Conservation (phyloP, 495 filamentous ascomycete genomes). For the Recurvomyces mirabilis region DNA sequence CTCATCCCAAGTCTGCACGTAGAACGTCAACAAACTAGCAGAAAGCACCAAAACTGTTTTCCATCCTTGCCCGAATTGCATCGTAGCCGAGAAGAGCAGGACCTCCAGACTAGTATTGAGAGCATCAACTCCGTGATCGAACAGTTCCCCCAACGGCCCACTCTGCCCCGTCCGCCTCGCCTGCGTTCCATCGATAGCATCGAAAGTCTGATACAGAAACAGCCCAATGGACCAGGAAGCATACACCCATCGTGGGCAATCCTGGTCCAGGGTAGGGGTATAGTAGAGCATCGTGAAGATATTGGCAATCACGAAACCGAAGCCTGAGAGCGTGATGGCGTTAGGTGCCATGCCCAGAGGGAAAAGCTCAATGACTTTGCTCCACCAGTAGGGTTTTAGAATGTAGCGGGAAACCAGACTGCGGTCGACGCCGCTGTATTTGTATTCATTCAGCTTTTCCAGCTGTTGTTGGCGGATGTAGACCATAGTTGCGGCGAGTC, state of each 20-base stretch:
- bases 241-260: constrained; percentile 93
- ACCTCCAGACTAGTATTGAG: constrained; percentile 91
- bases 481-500: constrained; percentile 41
- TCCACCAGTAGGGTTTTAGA: constrained; percentile 94
- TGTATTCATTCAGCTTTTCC: constrained; percentile 78
- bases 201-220: constrained; percentile 96
- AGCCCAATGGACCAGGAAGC: constrained; percentile 77
- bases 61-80: constrained; percentile 92
- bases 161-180: constrained; percentile 87
- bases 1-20: constrained; percentile 98
- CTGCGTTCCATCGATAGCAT: constrained; percentile 90
- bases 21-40: constrained; percentile 79
- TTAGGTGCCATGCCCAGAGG: constrained; percentile 82
- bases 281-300: constrained; percentile 92
- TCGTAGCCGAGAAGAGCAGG: constrained; percentile 76
- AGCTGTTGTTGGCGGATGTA: constrained; percentile 90
- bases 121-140: constrained; percentile 96
- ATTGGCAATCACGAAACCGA: constrained; percentile 83
- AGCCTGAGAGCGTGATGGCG: constrained; percentile 76
- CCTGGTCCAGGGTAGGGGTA: constrained; percentile 82
- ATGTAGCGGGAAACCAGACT: constrained; percentile 81
- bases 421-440: constrained; percentile 83
- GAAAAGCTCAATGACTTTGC: constrained; percentile 78
- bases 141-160: constrained; percentile 88
- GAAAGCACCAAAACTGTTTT: constrained; percentile 74